These are phyloP conservation scores for Dispira parvispora DNA, from an alignment of 192 early-diverging fungal species.

Conservation along the genomic window DNA sequence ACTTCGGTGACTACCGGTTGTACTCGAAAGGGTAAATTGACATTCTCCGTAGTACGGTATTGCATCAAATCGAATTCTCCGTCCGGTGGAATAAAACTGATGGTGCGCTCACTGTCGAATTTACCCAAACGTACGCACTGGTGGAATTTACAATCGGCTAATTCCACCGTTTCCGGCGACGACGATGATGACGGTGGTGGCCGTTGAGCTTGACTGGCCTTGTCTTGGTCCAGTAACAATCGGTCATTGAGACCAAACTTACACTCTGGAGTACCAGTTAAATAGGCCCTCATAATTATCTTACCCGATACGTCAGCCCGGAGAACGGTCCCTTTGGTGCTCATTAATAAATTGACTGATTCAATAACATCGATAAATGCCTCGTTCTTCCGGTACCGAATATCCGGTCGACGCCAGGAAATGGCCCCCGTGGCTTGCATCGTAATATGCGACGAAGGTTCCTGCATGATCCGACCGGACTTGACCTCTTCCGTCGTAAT, in stretches of 20 bases:
- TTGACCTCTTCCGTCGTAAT: slow-evolving; percentile 76
- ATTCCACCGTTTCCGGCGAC: slow-evolving; percentile 56
- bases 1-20: slow-evolving; percentile 83
- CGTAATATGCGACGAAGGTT: slow-evolving; percentile 60
- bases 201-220: slow-evolving; percentile 15
- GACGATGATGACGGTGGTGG: slow-evolving; percentile 13
- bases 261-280: slow-evolving; percentile 96
- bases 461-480: slow-evolving; percentile 44
- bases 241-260: slow-evolving; percentile 96
- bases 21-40: slow-evolving; percentile 90
- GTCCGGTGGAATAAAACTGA: slow-evolving; percentile 95
- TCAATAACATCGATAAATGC: slow-evolving; percentile 99
- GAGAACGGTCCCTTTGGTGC: slow-evolving; percentile 72
- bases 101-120: slow-evolving; percentile 84
- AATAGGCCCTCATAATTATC: slow-evolving; percentile 84
- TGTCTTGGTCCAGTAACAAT: slow-evolving; percentile 49
- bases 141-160: slow-evolving; percentile 97
- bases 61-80: slow-evolving; percentile 96
- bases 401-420: slow-evolving; percentile 82
- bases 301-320: slow-evolving; percentile 78
- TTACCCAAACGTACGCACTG: slow-evolving; percentile 90
- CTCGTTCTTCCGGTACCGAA: slow-evolving; percentile 95
- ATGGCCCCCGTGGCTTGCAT: slow-evolving; percentile 94
- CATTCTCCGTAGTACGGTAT: slow-evolving; percentile 87
- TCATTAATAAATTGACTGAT: slow-evolving; percentile 83